Base-by-base conservation (phyloP, 2,329 filamentous ascomycete species). In the Hypoxylon rubiginosum region DNA sequence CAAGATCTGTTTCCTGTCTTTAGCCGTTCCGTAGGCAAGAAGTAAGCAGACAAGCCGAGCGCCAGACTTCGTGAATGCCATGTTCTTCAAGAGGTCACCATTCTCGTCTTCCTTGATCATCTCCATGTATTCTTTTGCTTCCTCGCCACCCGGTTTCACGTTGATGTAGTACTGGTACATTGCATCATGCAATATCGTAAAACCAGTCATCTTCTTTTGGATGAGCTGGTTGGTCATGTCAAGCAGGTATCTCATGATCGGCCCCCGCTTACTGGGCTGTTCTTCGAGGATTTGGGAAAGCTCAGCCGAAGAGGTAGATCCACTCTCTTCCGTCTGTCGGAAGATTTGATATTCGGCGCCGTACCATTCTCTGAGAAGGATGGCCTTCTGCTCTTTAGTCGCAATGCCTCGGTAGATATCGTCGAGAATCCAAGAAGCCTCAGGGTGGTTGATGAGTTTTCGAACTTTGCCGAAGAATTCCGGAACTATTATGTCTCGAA, bases 151-250 rank as follows among this genome's bases (percentile, higher is more conserved):
- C 4, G 88, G 83, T 70, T 91, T 90, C 50, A 90, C 89, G 74
- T 92, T 95, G 57, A 93, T 82, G 81, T 95, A 97, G 80, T 97
- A 99, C 78, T 99, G 95, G 64, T 97, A 84, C 94, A 99, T 97
- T 53, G 96, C 96, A 75, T 98, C 96, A 79, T 99, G 97, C 19
- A 99, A 88, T 87, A 99, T 97, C 1, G 95, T 98, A 81, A 99
- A 98, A 9, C 93, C 95, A 0, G 93, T 97, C 82, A 96, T 90
- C 82, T 96, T 96, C 87, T 99, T 99, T 81, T 99, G 94, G 51
- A 98, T 87, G 45, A 99, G 87, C 67, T 91, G 89, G 80, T 97
- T 97, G 83, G 97, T 96, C 81, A 97, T 88, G 71, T 93, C 91
- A 70, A 91, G 86, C 58, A 98, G 84, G 76, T 92, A 92, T 77